These are phyloP conservation scores for Diaporthe citri DNA, from an alignment of 2,329 filamentous ascomycete genomes.

Conservation along the genomic window DNA sequence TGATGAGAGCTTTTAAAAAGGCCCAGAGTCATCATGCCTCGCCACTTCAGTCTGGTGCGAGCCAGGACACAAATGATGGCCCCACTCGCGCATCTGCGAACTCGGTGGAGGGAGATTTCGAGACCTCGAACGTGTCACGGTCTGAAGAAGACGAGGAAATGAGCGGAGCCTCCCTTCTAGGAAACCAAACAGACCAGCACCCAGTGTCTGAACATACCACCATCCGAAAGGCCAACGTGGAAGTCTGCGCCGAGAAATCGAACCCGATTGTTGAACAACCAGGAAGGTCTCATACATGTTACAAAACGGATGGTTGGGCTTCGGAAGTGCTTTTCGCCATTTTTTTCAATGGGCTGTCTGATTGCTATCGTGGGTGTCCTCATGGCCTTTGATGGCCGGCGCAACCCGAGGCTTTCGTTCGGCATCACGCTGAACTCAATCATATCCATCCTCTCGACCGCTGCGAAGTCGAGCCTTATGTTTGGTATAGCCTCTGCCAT, in stretches of 20 bases:
- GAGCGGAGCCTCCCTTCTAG: too few relatives aligned
- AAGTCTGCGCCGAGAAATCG: not conserved
- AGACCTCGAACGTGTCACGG: too few relatives aligned
- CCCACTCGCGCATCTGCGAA: not conserved
- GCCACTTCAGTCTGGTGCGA: not conserved
- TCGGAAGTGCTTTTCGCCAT: not conserved
- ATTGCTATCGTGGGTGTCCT: not conserved
- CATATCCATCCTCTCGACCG: not conserved
- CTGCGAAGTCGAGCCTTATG: not conserved
- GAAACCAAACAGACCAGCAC: too few relatives aligned
- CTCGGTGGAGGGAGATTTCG: not conserved
- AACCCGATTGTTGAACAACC: not conserved
- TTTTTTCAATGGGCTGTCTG: not conserved
- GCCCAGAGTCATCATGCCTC: not conserved
- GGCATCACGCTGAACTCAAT: not conserved
- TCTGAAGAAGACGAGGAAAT: too few relatives aligned
- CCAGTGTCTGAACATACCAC: not conserved
- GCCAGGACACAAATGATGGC: not conserved
- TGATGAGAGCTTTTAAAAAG: not conserved
- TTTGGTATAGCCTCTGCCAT: not conserved
- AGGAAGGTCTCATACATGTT: not conserved
- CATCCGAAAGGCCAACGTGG: not conserved
- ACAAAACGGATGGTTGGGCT: not conserved
- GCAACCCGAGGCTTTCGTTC: not conserved
- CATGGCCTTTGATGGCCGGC: not conserved